Evolutionary conservation across 192 early-diverging fungal genomes (phyloP), one percentile per base, ranked within the genome.

Genomic region (Kickxella alabastrina): DNA sequence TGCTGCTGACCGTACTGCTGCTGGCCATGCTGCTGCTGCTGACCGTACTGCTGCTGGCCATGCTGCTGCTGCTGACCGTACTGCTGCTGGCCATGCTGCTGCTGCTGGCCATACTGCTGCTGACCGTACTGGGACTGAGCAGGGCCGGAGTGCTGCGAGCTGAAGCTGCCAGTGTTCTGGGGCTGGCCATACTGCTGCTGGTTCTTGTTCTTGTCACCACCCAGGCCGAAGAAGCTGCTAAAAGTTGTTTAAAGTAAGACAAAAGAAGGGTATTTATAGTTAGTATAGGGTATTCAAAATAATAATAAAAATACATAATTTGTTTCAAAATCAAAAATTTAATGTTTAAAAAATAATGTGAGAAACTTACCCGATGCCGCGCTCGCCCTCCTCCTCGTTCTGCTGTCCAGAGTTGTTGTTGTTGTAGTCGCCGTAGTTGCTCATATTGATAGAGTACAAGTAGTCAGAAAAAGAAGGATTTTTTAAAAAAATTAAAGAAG

Each of bases 151-250:
- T 32, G 31, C 31, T 32, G 31, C 22, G 24, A 41, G 42, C 21
- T 26, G 6, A 49, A 54, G 42, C 59, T 47, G 28, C 55, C 55
- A 44, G 58, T 26, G 4, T 53, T 46, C 49, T 57, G 44, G 22
- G 49, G 59, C 37, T 50, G 55, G 6, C 45, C 43, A 6, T 32
- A 12, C 31, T 32, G 31, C 31, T 32, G 31, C 22, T 36, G 48
- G 42, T 26, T 26, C 24, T 52, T 21, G 4, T 54, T 38, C 37
- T 54, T 46, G 42, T 34, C 50, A 15, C 52, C 46, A 10, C 28
- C 42, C 29, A 50, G 54, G 57, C 58, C 53, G 56, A 66, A 66
- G 56, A 66, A 66, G 40, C 44, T 47, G 26, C 57, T 66, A 57
- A 5, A 54, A 9, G 10, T n/a, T n/a, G n/a, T n/a, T n/a, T n/a